Evolutionary conservation across 176 grass and related monocot species (phyloP).

Genomic region (Tuctoria greenei): DNA sequence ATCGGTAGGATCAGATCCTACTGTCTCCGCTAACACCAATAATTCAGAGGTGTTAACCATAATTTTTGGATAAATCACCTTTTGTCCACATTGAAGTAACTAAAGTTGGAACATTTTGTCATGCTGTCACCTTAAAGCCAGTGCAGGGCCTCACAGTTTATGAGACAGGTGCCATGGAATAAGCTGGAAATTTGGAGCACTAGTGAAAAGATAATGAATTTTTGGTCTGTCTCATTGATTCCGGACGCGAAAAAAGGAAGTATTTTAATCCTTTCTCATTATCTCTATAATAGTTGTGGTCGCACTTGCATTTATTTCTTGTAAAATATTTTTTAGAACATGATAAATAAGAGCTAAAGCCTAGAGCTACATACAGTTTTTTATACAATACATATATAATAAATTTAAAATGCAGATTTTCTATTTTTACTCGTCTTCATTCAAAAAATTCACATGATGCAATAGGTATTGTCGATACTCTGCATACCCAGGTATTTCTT

Average conservation of each 20-base stretch:
- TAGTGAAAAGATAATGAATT: not conserved
- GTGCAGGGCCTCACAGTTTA: not conserved
- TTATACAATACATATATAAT: too few relatives aligned
- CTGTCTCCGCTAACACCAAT: slow-evolving; percentile 1
- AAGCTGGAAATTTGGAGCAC: not conserved
- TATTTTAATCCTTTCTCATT: not conserved
- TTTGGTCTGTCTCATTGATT: not conserved
- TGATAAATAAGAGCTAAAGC: too few relatives aligned
- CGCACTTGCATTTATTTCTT: too few relatives aligned
- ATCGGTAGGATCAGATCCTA: slow-evolving; percentile 25
- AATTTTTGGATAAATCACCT: not conserved
- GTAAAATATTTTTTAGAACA: too few relatives aligned
- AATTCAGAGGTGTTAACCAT: not conserved
- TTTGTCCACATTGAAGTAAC: not conserved
- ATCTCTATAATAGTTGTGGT: too few relatives aligned
- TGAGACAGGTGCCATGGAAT: not conserved
- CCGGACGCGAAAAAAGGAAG: not conserved
- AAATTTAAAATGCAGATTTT: too few relatives aligned
- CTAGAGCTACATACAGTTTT: too few relatives aligned
- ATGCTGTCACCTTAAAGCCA: not conserved
- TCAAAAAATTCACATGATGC: too few relatives aligned
- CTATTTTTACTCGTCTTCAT: too few relatives aligned
- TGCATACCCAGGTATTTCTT: too few relatives aligned
- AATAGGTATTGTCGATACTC: too few relatives aligned
- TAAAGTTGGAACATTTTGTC: not conserved